Evolutionary conservation across 768 basidiomycete genomes (phyloP).

Genomic region (Chlorophyllum brunneum): DNA sequence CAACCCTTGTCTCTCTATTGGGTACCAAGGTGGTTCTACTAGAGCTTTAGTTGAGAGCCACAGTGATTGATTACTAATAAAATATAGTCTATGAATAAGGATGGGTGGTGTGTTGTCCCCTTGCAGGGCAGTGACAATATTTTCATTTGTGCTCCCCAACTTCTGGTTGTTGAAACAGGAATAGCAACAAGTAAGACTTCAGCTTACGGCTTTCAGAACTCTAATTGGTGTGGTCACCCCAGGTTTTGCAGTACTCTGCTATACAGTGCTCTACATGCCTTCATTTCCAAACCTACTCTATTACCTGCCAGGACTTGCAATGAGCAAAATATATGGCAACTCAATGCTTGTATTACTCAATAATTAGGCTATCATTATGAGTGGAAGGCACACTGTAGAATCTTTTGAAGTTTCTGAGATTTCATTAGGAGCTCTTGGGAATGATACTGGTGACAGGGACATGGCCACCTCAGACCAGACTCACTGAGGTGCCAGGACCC

Average conservation of each 20-base stretch:
- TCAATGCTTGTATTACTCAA: background rate
- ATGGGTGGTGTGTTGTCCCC: no score
- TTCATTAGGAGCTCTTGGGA: no score
- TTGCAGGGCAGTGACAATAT: no score
- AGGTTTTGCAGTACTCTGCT: background rate
- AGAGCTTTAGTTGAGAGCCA: no score
- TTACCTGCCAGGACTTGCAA: background rate
- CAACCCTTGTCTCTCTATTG: no score
- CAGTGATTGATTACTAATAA: no score
- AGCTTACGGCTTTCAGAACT: background rate
- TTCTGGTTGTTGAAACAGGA: constrained; percentile 4
- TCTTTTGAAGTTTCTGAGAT: background rate
- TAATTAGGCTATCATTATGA: background rate
- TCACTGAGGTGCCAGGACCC: no score
- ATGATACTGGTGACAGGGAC: no score
- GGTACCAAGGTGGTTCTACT: no score
- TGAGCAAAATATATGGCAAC: background rate
- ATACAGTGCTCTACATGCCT: background rate
- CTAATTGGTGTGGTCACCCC: no score
- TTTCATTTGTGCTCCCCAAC: constrained; percentile 10
- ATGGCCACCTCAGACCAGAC: no score
- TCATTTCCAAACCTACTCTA: background rate
- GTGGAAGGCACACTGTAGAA: background rate
- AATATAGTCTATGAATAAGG: no score
- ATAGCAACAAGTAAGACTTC: background rate